A percentile compares a stretch with the other conserved stretches of the same genome.
Conservation (phyloP, 495 filamentous ascomycete species). For the Penicillium longicatenatum region DNA sequence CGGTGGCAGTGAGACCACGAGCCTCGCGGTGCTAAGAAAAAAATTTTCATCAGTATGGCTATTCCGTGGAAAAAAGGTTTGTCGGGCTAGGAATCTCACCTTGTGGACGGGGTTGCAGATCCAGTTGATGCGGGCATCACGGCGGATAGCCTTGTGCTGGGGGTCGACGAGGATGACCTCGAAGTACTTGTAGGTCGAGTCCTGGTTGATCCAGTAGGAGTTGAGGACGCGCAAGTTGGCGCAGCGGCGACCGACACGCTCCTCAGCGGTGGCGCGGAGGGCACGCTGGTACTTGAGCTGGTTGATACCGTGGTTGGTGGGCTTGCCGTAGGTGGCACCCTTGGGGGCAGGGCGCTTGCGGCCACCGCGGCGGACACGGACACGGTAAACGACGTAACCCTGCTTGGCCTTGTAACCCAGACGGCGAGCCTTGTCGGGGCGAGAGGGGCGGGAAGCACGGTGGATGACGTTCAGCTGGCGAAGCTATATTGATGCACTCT, state of each 20-base stretch:
- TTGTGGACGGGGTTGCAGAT: slow-evolving; percentile 99
- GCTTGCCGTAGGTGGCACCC: slow-evolving; percentile 99
- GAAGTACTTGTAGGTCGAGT: slow-evolving; percentile 99
- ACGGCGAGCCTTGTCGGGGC: slow-evolving; percentile 99
- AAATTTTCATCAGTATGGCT: slow-evolving; percentile 25
- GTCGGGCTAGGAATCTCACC: slow-evolving; percentile 39
- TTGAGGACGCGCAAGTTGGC: slow-evolving; percentile 98
- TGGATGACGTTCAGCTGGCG: slow-evolving; percentile 99
- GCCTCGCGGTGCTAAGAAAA: slow-evolving; percentile 80
- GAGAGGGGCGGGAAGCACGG: slow-evolving; percentile 95
- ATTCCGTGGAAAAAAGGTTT: neutral
- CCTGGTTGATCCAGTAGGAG: slow-evolving; percentile 99
- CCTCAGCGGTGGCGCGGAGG: slow-evolving; percentile 93
- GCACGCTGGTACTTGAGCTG: slow-evolving; percentile 99
- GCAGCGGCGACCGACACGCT: slow-evolving; percentile 98
- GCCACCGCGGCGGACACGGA: slow-evolving; percentile 95
- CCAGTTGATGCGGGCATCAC: slow-evolving; percentile 99
- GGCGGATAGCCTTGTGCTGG: slow-evolving; percentile 99
- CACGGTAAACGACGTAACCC: slow-evolving; percentile 99
- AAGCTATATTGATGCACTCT: slow-evolving; percentile 99
- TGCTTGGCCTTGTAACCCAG: slow-evolving; percentile 99
- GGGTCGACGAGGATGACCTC: slow-evolving; percentile 99
- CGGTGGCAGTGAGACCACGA: slow-evolving; percentile 93
- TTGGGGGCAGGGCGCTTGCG: slow-evolving; percentile 94
- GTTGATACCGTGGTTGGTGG: slow-evolving; percentile 99